Base-by-base conservation (phyloP, 129 eudicot genomes). In the Heracleum sosnowskyi region DNA sequence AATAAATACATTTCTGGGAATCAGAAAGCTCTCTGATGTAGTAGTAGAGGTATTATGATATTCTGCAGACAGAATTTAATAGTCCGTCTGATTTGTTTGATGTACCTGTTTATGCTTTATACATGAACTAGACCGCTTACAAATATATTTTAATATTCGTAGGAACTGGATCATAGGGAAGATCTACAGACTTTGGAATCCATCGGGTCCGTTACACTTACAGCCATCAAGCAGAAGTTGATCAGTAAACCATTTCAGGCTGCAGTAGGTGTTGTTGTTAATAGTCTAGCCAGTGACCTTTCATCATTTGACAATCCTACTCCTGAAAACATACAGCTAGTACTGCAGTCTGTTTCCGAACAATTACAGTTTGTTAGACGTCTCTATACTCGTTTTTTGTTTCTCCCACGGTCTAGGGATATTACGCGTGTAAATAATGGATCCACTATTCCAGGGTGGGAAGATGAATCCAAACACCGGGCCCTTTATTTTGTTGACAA, bases 21-120 rank as follows among this genome's bases (percentile, higher is more conserved):
- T 92, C 51, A 92, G 76, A 86, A 96, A 89, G 88, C 91, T 96
- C 17, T 92, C 97, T 45, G 96, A 92, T 85, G 96, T 90, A 60
- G 97, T 96, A 76, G 90, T 90, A 76, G 99, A 96, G 99, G 99
- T 96, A 90, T 34, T 7, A 33, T 26, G 78, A 55, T 55, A 70
- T 46, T 64, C 62, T 78, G 57, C 45, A 64, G 47, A 5, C 33
- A 39, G 45, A 33, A 18, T 16, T 55, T 73, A 29, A 35, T 63
- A 78, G 75, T 44, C 46, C 8, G 33, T 41, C 28, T 10, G 7
- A 10, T 51, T 53, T 17, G 18, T 26, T 47, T 17, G 16, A 63
- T 51, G 3, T 49, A 44, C 55, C 22, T 51, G 37, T 77, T 60
- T 66, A 39, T 78, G 62, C 44, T 76, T 35, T 42, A n/a, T 51